Conservation (phyloP, 441 rosid species). For the Manihot esculenta region DNA sequence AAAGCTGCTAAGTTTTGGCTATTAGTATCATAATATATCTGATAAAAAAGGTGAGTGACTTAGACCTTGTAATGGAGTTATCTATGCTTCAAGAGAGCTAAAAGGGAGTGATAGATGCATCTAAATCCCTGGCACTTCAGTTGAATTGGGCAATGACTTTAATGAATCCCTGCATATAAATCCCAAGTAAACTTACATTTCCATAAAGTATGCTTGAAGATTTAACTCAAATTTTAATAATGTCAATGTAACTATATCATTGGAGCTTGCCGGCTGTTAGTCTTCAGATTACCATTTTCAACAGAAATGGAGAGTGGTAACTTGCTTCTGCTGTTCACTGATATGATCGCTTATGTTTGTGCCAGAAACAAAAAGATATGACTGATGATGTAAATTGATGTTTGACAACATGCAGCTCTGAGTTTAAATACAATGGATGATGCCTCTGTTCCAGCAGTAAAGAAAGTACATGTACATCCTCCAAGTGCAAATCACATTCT, state of each 20-base stretch:
- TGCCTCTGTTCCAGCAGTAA: constrained; percentile 36
- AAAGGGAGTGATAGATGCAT: not conserved
- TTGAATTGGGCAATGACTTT: not conserved
- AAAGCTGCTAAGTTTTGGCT: not conserved
- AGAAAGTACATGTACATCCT: constrained; percentile 66
- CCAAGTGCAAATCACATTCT: constrained; percentile 54
- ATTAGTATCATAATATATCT: not conserved
- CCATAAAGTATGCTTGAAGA: not conserved
- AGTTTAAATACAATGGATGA: constrained; percentile 44
- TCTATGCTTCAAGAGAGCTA: not conserved
- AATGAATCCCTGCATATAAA: not conserved
- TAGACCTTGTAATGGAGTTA: constrained; percentile 6
- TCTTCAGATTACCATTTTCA: not conserved
- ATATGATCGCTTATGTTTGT: not conserved
- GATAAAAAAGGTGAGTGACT: not conserved
- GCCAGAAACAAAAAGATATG: not conserved
- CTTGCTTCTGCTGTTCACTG: not conserved
- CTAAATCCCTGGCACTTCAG: not conserved
- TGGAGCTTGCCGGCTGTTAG: not conserved
- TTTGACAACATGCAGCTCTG: constrained; percentile 54
- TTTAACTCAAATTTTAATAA: not conserved
- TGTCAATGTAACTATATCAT: not conserved
- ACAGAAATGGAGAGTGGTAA: not conserved
- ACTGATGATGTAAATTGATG: constrained; percentile 6
- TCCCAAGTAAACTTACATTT: not conserved